Percentiles rank a stretch among this genome's conserved stretches.
Evolutionary conservation across 495 filamentous ascomycete species (phyloP).

Genomic region (Annulohypoxylon moriforme): DNA sequence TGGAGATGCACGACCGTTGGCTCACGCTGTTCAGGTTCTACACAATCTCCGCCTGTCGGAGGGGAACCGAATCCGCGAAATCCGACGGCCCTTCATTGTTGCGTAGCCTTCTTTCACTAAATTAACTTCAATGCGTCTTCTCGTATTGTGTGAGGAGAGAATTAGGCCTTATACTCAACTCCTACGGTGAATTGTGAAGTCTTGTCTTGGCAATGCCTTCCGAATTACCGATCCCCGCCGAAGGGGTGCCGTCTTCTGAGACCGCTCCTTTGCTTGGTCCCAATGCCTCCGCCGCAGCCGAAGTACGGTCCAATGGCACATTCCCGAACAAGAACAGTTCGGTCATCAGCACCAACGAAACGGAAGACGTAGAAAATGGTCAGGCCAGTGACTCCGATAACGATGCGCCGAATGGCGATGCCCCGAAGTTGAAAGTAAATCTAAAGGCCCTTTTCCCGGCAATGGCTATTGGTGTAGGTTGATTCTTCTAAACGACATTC

Average conservation of each 20-base stretch:
- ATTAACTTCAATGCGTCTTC: not conserved
- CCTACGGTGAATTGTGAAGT: not conserved
- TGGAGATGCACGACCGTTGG: conserved; percentile 26
- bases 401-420: conserved; percentile 17
- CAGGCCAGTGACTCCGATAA: not conserved
- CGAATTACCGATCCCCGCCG: conserved; percentile 18
- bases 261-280: conserved; percentile 42
- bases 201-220: conserved; percentile 20
- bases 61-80: not conserved
- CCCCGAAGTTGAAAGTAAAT: conserved; percentile 49
- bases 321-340: conserved; percentile 20
- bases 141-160: not conserved
- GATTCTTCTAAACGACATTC: not conserved
- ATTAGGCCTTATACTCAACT: not conserved
- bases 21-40: not conserved
- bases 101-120: not conserved
- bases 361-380: conserved; percentile 39
- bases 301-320: conserved; percentile 33
- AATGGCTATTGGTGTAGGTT: conserved; percentile 66
- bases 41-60: conserved; percentile 20
- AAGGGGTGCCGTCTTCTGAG: conserved; percentile 33
- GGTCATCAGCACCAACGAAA: not conserved
- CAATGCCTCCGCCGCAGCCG: conserved; percentile 16
- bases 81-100: conserved; percentile 1
- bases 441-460: conserved; percentile 68